phyloP scores from a whole-genome alignment of 345 rosid genomes.

The Aquilaria sinensis region DNA sequence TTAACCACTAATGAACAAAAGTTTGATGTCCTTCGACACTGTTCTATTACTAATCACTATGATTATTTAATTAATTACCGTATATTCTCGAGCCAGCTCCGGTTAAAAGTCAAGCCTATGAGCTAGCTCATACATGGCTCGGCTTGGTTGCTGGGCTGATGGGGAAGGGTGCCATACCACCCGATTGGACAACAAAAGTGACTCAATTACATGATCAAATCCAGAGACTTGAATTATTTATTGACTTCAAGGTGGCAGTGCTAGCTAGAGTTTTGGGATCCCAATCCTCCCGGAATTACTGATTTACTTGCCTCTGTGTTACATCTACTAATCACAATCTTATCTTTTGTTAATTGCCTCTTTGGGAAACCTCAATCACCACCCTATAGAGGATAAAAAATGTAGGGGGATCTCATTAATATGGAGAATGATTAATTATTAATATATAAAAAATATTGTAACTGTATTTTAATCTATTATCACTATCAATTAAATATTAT shows the following conservation, averaged over 20 bases:
- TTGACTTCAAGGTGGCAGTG: conserved; percentile 27
- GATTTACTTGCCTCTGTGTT: too few species aligned
- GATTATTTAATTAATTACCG: conserved; percentile 8
- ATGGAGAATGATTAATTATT: too few species aligned
- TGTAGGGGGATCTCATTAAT: too few species aligned
- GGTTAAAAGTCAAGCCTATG: not conserved
- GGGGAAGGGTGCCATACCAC: conserved; percentile 25
- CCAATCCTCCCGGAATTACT: conserved; percentile 18
- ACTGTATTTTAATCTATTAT: too few species aligned
- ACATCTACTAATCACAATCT: conserved; percentile 7
- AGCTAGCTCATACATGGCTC: conserved; percentile 5
- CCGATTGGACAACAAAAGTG: conserved; percentile 40
- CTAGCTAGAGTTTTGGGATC: conserved; percentile 28
- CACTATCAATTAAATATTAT: too few species aligned
- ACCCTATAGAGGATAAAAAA: not conserved
- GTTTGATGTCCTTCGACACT: conserved; percentile 7
- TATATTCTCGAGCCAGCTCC: conserved; percentile 39
- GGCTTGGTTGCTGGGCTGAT: not conserved
- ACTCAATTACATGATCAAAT: conserved; percentile 26
- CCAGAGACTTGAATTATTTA: conserved; percentile 37
- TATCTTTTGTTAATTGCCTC: conserved; percentile 21
- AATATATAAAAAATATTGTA: too few species aligned
- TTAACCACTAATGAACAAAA: not conserved
- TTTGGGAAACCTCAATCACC: conserved; percentile 25
- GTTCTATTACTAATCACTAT: not conserved